These are phyloP conservation scores for Colletotrichum plurivorum DNA, from an alignment of 2,329 filamentous ascomycete genomes.

Conservation along the genomic window DNA sequence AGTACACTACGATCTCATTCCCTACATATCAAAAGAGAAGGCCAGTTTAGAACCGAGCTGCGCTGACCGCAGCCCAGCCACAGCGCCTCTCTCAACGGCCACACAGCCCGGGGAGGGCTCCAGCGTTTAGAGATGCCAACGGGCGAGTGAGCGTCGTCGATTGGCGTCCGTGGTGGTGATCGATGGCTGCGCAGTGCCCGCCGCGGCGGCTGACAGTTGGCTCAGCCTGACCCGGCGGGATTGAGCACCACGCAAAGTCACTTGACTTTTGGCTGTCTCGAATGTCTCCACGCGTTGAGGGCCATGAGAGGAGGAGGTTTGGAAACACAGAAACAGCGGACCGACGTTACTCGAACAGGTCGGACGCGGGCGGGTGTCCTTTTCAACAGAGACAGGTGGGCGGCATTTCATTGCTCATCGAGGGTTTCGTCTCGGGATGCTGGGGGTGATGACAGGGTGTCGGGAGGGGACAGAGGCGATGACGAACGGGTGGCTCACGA, in stretches of 20 bases:
- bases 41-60: not conserved
- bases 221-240: not conserved
- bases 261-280: conserved; percentile 28
- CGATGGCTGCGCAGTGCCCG: conserved; percentile 13
- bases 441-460: not conserved
- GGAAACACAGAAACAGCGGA: conserved; percentile 30
- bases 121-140: not conserved
- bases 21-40: no score
- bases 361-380: not conserved
- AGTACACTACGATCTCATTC: no score
- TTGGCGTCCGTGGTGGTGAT: not conserved
- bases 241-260: conserved; percentile 15
- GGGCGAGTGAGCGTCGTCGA: not conserved
- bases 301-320: conserved; percentile 10
- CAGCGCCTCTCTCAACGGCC: conserved; percentile 31
- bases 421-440: no score
- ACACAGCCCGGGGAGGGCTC: not conserved
- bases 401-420: not conserved
- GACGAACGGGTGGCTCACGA: not conserved
- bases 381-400: conserved; percentile 6
- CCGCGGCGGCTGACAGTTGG: conserved; percentile 20
- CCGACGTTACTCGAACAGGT: conserved; percentile 22
- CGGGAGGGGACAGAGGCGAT: not conserved
- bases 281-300: conserved; percentile 20
- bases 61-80: conserved; percentile 20